Evolutionary conservation across 768 basidiomycete genomes (phyloP), one percentile per base, ranked within the genome.

Genomic region (Hydnomerulius pinastri): DNA sequence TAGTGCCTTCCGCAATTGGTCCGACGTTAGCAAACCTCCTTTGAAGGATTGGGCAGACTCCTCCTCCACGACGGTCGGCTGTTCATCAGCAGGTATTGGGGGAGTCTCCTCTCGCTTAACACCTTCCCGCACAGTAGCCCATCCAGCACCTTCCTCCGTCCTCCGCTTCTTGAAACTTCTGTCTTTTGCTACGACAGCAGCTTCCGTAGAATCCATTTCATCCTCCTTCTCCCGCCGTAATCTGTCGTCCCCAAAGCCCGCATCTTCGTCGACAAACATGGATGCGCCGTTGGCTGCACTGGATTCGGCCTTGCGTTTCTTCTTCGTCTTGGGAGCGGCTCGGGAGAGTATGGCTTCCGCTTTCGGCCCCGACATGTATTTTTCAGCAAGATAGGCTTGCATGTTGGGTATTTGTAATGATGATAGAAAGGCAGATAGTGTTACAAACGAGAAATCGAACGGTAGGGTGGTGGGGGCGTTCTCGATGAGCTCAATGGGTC

Each of bases 331-430:
- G 1, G 73, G 71, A 2, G 71, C 75, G 0, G 79, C 67, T 38
- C 82, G 82, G 4, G 93, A 76, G 7, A 98, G 77, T 55, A 98
- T 98, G 6, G 92, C 94, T 58, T 98, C 96, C 2, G 95, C 93
- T 62, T 98, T 98, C 0, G 92, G 84, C 1, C 96, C 96, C 5
- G 93, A 86, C 94, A 98, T 96, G 74, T 98, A 98, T 55, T 90
- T 92, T 56, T 86, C 80, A 0, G 92, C 92, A 15, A 95, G 79
- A 66, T 95, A 95, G 20, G 90, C 77, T 66, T 92, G 86, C 74
- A 95, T 78, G 33, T 56, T 61, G 43, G n/a, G 30, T 24, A 32
- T 30, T 30, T 15, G 41, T 36, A 23, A 18, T 36, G 21, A 18
- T 8, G 20, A 9, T 9, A 27, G 25, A 25, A 30, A 20, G 17